Base-by-base conservation (phyloP, 75 land plant genomes). In the Pseudotsuga menziesii region DNA sequence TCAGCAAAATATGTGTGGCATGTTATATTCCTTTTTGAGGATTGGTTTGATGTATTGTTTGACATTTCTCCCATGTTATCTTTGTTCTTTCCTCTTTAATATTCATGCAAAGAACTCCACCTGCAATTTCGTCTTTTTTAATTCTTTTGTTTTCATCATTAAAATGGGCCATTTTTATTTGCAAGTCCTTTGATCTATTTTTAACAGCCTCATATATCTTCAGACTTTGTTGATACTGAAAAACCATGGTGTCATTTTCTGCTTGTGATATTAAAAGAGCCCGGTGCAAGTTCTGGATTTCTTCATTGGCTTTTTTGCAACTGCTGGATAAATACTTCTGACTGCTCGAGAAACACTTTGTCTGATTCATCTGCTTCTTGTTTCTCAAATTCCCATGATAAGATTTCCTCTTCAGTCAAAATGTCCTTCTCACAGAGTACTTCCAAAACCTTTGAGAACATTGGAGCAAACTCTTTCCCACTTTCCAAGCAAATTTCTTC, bases 321-420 rank as follows among this genome's bases (percentile, higher is more conserved):
- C 26, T 23, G 74, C 36, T 72, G 74, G 22, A 72, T 85, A 72
- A 96, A 96, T 17, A 57, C 20, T 61, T 91, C 89, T 5, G 87
- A 84, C 73, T 91, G 92, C 76, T 83, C 90, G n/a, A 96, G 73
- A 74, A 96, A 94, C 29, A 88, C 61, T 78, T 88, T 96, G 75
- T 96, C 99, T 19, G 84, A 73, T 36, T 96, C 99, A 77, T 96
- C 99, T 11, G 99, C 99, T 64, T 73, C 91, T 76, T 89, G 85
- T 80, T 96, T 96, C 75, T 96, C 99, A 58, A 82, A 66, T 14
- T 85, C 94, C 99, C 99, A 96, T 39, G 78, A 75, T 15, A 91
- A 72, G 69, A 96, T 91, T 57, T 94, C 97, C 41, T 91, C 91
- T 80, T 96, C 99, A 63, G 90, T 80, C 44, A 91, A 0, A 62